Conservation (phyloP, 139 green algal species). For the Mesotaenium endlicherianum region DNA sequence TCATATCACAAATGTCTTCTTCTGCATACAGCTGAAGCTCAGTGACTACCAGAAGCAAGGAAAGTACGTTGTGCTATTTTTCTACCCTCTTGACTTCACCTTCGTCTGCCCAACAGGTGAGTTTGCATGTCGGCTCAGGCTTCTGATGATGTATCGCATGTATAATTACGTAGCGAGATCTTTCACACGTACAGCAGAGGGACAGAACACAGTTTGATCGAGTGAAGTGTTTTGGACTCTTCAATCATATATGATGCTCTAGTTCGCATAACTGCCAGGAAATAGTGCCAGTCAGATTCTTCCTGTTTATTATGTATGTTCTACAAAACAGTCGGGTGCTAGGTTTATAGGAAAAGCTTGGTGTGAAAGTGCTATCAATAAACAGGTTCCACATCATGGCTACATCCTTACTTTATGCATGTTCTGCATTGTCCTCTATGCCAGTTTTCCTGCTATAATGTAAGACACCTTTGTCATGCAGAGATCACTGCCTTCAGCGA, state of each 20-base stretch:
- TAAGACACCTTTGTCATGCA: no score
- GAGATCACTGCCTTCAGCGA: slow-evolving; percentile 99
- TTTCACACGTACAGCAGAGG: no score
- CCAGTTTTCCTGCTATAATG: no score
- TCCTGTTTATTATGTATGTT: neutral
- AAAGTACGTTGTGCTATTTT: slow-evolving; percentile 99
- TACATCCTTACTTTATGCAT: no score
- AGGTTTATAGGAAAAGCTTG: no score
- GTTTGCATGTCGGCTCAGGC: neutral
- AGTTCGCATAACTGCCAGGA: neutral
- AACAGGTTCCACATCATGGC: no score
- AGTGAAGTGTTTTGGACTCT: neutral
- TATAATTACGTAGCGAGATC: neutral
- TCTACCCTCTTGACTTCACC: slow-evolving; percentile 98
- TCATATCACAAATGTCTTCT: neutral
- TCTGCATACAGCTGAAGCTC: slow-evolving; percentile 69
- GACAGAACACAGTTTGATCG: no score
- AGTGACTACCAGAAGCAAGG: slow-evolving; percentile 80
- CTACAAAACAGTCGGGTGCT: no score
- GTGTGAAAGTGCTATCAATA: no score
- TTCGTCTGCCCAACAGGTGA: slow-evolving; percentile 83
- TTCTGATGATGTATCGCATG: neutral
- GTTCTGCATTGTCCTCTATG: no score
- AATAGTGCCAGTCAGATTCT: neutral
- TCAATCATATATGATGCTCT: neutral